Evolutionary conservation across 2,329 filamentous ascomycete species (phyloP), one percentile per base, ranked within the genome.

Genomic region (Paracorniculantispora psalliotae): DNA sequence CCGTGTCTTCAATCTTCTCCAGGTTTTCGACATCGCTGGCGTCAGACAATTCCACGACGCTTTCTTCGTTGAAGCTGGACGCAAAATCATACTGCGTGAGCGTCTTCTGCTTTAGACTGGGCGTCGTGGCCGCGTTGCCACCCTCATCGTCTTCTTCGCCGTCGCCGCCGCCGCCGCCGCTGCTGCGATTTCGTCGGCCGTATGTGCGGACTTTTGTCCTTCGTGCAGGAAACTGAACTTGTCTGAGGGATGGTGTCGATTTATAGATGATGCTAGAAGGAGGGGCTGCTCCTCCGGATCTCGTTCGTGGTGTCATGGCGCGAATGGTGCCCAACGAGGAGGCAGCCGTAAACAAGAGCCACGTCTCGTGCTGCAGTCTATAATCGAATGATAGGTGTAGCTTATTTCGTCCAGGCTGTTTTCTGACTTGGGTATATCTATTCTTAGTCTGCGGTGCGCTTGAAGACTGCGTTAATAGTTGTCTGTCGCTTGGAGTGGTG

Each of bases 61-160:
- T 71, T 43, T 70, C 68, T 19, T 67, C 72, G 17, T 69, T 68
- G n/a, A 70, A 68, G 62, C 69, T 71, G 39, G 67, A 73, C 19
- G 73, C 71, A 66, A 72, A 75, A 49, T 73, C 72, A 46, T 77
- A 71, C 63, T 78, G 76, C 5, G 75, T 78, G 23, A 78, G 63
- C 1, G 75, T 78, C 65, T 75, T 72, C 65, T 78, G 76, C 59
- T 68, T 69, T 47, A 75, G 53, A 13, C 25, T 51, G 3, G 59
- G 37, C n/a, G 47, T 43, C 15, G 51, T n/a, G 23, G 15, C 28
- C 17, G 37, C n/a, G 51, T 37, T 53, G 30, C 30, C 47, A 43
- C 44, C 1, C 73, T 77, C 65, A 74, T 72, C 64, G 77, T 74
- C 59, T 66, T 69, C 53, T 28, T 69, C 51, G 73, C 46, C 10